Conservation (phyloP, 768 basidiomycete genomes). For the Russula virescens region DNA sequence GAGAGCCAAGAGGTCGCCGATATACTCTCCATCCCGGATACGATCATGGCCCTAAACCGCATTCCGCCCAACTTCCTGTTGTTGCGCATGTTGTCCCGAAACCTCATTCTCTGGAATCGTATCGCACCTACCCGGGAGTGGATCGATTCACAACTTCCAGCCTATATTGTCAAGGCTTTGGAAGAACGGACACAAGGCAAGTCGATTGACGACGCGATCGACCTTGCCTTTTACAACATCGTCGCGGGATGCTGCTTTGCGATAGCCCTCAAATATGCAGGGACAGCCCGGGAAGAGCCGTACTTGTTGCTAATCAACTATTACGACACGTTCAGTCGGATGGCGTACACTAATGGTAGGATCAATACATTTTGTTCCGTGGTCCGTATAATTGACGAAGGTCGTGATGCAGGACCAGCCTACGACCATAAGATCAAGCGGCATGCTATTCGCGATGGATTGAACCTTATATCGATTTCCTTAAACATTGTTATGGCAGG, state of each 20-base stretch:
- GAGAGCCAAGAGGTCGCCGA: constrained; percentile 82
- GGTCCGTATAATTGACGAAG: constrained; percentile 7
- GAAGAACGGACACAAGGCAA: constrained; percentile 45
- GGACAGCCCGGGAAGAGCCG: constrained; percentile 87
- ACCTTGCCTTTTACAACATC: constrained; percentile 89
- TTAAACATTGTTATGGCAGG: constrained; percentile 96
- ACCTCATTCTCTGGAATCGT: constrained; percentile 81
- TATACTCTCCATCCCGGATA: constrained; percentile 77
- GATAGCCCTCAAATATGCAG: constrained; percentile 88
- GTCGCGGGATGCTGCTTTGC: constrained; percentile 88
- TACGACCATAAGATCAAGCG: constrained; percentile 89
- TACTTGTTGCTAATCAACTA: constrained; percentile 76
- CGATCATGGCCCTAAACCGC: constrained; percentile 71
- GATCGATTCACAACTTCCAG: constrained; percentile 66
- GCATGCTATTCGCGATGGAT: constrained; percentile 77
- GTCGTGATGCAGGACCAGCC: constrained; percentile 47
- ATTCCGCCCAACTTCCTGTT: constrained; percentile 83
- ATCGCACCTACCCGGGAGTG: constrained; percentile 71
- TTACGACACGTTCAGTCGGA: constrained; percentile 72
- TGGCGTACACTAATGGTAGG: constrained; percentile 65
- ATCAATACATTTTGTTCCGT: constrained; percentile 11
- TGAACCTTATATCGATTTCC: constrained; percentile 82
- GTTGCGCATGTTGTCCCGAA: constrained; percentile 68
- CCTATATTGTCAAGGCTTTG: constrained; percentile 54
- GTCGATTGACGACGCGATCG: constrained; percentile 61